Evolutionary conservation across 495 filamentous ascomycete genomes (phyloP).

Genomic region (Podospora comata): DNA sequence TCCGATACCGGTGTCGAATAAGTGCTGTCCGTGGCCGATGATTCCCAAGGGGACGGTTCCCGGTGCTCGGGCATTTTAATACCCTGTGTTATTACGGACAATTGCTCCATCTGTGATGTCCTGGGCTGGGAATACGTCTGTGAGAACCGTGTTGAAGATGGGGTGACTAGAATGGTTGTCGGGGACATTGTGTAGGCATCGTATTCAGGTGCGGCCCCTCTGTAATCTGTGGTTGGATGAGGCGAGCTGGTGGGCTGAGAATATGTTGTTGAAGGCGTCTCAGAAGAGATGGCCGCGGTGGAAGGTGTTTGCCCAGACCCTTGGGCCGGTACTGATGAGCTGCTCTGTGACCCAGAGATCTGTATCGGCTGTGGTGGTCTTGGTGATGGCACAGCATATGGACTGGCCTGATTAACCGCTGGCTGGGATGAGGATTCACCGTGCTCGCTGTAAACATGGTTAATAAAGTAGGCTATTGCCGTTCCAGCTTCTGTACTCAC

Average conservation of each 20-base stretch:
- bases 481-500: conserved; percentile 49
- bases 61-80: conserved; percentile 25
- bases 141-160: conserved; percentile 1
- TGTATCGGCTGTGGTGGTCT: conserved; percentile 12
- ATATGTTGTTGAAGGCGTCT: not conserved
- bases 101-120: conserved; percentile 13
- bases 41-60: conserved; percentile 47
- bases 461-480: conserved; percentile 2
- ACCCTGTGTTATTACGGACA: conserved; percentile 25
- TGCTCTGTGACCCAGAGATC: not conserved
- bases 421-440: conserved; percentile 34
- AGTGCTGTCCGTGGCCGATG: conserved; percentile 48
- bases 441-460: conserved; percentile 33
- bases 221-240: not conserved
- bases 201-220: not conserved
- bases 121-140: conserved; percentile 18
- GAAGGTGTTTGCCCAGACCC: not conserved
- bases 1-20: conserved; percentile 50
- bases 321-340: not conserved
- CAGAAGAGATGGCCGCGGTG: not conserved
- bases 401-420: conserved; percentile 22
- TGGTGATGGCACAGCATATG: conserved; percentile 21
- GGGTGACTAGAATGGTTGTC: conserved; percentile 1
- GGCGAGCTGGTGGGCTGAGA: not conserved
- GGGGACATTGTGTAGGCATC: not conserved